Evolutionary conservation across 1,139 yeast genomes (phyloP).

Genomic region (Eremothecium gossypii): DNA sequence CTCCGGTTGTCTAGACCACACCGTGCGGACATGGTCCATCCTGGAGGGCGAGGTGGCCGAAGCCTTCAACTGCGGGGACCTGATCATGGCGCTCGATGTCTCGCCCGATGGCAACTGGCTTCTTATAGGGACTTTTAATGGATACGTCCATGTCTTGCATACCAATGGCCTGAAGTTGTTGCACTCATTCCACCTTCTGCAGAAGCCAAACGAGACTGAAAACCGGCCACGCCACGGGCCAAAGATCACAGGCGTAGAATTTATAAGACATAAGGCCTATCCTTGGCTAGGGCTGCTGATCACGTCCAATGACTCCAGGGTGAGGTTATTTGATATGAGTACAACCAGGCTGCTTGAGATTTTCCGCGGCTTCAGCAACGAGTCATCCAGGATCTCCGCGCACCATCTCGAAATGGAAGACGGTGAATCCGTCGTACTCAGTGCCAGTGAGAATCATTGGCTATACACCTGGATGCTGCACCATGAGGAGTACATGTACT

Average conservation of each 20-base stretch:
- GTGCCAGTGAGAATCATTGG: constrained; percentile 40
- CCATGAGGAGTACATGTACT: background rate
- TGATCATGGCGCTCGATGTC: constrained; percentile 24
- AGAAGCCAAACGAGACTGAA: constrained; percentile 20
- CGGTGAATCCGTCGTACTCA: constrained; percentile 29
- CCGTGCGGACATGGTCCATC: constrained; percentile 76
- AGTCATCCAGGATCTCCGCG: constrained; percentile 65
- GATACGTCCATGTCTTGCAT: constrained; percentile 53
- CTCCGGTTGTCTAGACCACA: constrained; percentile 75
- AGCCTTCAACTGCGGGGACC: constrained; percentile 25
- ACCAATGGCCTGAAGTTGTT: constrained; percentile 54
- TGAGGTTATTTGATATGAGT: constrained; percentile 55
- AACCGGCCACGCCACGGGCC: constrained; percentile 30
- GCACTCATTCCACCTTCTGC: constrained; percentile 46
- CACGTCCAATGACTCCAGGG: constrained; percentile 74
- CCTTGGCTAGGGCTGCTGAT: constrained; percentile 35
- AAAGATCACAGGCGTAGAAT: constrained; percentile 45
- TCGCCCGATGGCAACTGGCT: constrained; percentile 45
- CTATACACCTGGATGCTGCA: constrained; percentile 29
- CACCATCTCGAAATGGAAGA: constrained; percentile 4
- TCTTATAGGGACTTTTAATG: constrained; percentile 76
- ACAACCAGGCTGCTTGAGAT: constrained; percentile 52
- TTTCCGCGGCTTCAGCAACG: constrained; percentile 66
- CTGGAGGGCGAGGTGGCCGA: constrained; percentile 45
- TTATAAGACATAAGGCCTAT: constrained; percentile 23